Evolutionary conservation across 2,329 filamentous ascomycete genomes (phyloP).

Genomic region (Fusarium ramigenum): DNA sequence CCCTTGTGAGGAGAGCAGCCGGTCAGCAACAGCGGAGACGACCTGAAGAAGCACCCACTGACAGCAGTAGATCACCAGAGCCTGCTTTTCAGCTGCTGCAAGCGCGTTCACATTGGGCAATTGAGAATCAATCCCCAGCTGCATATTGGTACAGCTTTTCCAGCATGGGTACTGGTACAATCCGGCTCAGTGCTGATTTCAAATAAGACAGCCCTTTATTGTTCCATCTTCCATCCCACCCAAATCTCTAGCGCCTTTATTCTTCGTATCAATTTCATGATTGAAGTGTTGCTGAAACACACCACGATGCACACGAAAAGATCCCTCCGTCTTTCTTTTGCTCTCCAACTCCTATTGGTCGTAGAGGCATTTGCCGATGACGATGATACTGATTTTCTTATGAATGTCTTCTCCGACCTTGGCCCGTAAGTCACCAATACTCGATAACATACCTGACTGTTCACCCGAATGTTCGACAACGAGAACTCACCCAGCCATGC

Average conservation of each 20-base stretch:
- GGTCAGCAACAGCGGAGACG: neutral
- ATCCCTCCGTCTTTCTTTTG: neutral
- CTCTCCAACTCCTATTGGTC: neutral
- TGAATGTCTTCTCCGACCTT: neutral
- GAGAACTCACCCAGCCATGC: neutral
- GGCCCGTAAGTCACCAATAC: neutral
- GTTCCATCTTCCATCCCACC: no score
- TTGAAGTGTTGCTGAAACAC: no score
- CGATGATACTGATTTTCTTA: neutral
- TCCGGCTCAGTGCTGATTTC: no score
- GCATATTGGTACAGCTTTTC: neutral
- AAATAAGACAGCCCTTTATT: no score
- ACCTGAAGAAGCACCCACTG: neutral
- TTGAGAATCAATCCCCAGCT: neutral
- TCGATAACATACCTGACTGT: accelerated
- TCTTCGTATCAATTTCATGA: neutral
- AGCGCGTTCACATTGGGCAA: neutral
- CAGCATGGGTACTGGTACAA: neutral
- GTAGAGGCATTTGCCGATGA: neutral
- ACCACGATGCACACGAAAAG: neutral
- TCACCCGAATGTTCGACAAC: no score
- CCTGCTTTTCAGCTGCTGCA: neutral
- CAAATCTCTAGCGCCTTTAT: no score
- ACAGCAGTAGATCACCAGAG: neutral
- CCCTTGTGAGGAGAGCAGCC: neutral